Conservation (phyloP, 805 yeast species). For the Naumovozyma castellii region DNA sequence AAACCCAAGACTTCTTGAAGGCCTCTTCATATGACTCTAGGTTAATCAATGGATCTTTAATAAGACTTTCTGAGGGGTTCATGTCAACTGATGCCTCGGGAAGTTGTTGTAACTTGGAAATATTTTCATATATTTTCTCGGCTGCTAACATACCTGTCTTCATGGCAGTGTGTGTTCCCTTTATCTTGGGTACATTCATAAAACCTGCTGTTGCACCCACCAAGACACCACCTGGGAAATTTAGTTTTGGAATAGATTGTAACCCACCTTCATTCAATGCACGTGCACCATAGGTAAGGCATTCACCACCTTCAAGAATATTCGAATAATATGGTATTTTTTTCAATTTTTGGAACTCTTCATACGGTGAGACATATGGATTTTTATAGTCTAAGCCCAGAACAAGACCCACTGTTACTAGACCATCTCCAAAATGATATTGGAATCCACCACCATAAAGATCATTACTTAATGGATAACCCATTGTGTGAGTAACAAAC, state of each 20-base stretch:
- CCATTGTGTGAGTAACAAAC: slow-evolving; percentile 76
- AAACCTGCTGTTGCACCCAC: slow-evolving; percentile 97
- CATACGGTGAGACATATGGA: slow-evolving; percentile 92
- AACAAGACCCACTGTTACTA: slow-evolving; percentile 89
- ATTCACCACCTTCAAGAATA: slow-evolving; percentile 78
- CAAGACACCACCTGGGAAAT: slow-evolving; percentile 92
- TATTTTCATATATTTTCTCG: slow-evolving; percentile 55
- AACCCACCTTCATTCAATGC: slow-evolving; percentile 96
- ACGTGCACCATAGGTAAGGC: slow-evolving; percentile 90
- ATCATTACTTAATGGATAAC: slow-evolving; percentile 66
- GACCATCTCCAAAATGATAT: slow-evolving; percentile 91
- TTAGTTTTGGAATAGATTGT: slow-evolving; percentile 82
- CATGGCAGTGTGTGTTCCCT: slow-evolving; percentile 97
- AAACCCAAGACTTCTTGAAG: slow-evolving; percentile 73
- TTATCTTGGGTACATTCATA: slow-evolving; percentile 93
- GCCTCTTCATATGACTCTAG: slow-evolving; percentile 53
- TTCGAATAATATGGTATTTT: slow-evolving; percentile 75
- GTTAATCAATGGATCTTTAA: slow-evolving; percentile 35
- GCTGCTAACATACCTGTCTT: slow-evolving; percentile 95
- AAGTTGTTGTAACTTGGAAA: slow-evolving; percentile 37
- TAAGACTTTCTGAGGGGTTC: slow-evolving; percentile 14
- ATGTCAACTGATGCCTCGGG: slow-evolving; percentile 24
- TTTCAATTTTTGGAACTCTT: slow-evolving; percentile 92
- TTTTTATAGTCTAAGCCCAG: slow-evolving; percentile 89
- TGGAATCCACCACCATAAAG: slow-evolving; percentile 95